Percentiles rank a stretch among this genome's conserved stretches.
Evolutionary conservation across 1,139 yeast species (phyloP).

Genomic region (Candida sanyaensis): DNA sequence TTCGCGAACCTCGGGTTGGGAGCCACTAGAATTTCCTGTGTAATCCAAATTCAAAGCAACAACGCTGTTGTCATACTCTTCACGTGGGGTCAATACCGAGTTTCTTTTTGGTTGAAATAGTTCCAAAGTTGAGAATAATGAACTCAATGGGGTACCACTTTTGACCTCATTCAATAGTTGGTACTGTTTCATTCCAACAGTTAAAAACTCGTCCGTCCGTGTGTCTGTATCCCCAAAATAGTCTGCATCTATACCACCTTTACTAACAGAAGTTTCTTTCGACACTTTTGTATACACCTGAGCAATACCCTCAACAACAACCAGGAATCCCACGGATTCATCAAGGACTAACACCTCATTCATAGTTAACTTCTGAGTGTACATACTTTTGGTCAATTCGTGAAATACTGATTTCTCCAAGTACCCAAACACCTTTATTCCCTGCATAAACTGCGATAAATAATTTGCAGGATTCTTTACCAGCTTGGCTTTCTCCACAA

Average conservation of each 20-base stretch:
- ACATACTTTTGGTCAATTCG: slow-evolving; percentile 89
- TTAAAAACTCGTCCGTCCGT: slow-evolving; percentile 43
- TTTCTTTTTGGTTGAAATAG: slow-evolving; percentile 35
- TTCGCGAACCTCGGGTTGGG: not conserved
- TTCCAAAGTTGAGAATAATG: slow-evolving; percentile 77
- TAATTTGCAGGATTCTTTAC: slow-evolving; percentile 41
- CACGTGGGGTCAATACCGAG: slow-evolving; percentile 9
- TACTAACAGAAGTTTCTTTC: slow-evolving; percentile 17
- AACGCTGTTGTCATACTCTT: slow-evolving; percentile 7
- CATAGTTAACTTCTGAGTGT: slow-evolving; percentile 76
- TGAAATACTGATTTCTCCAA: slow-evolving; percentile 88
- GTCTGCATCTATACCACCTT: not conserved
- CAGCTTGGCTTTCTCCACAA: slow-evolving; percentile 25
- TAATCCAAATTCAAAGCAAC: slow-evolving; percentile 12
- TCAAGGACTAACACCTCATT: slow-evolving; percentile 77
- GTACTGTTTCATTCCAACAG: slow-evolving; percentile 53
- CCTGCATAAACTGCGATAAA: slow-evolving; percentile 85
- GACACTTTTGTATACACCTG: slow-evolving; percentile 69
- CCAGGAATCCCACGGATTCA: slow-evolving; percentile 80
- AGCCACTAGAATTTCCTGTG: slow-evolving; percentile 2
- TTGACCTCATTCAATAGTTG: slow-evolving; percentile 83
- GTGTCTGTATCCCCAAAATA: slow-evolving; percentile 17
- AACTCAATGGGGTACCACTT: slow-evolving; percentile 83
- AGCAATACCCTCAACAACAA: slow-evolving; percentile 91
- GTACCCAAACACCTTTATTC: slow-evolving; percentile 92